Evolutionary conservation across 768 basidiomycete genomes (phyloP), one percentile per base, ranked within the genome.

Genomic region (Ramaria rubella): DNA sequence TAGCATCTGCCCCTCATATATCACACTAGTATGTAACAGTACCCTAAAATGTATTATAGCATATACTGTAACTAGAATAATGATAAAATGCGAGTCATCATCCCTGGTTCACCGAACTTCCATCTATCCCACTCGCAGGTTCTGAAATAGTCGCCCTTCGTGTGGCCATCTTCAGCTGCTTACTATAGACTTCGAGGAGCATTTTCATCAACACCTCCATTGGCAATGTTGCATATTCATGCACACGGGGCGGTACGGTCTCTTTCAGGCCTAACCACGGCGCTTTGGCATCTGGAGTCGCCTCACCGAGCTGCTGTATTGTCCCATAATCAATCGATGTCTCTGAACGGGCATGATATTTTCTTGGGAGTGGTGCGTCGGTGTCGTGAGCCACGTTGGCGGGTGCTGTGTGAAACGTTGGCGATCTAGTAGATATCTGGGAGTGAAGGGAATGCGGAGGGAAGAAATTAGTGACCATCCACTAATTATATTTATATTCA

Each of bases 241-340:
- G 81, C 34, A 93, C 86, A 63, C 90, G 91, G 61, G 88, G 87
- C 12, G 90, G 90, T n/a, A 92, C 65, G 0, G 87, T 84, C 60
- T 90, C 88, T 65, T 90, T 86, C 49, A 92, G 69, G 65, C 82
- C 90, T 72, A 92, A 89, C 0, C 89, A 87, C 1, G 87, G 82
- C 65, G 82, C 87, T 64, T 90, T 86, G 81, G 86, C 86, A 63
- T 90, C 87, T 1, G 90, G 88, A 0, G 88, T 90, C n/a, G 87
- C 89, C 67, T 92, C 87, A 30, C 90, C 91, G 12, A 93, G 73
- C 66, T 92, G 91, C 26, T 87, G 81, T 81, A 91, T 85, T 21
- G 84, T 87, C 53, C 91, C 70, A n/a, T 86, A 81, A 62, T 90
- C 86, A 57, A 90, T 90, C 17, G 55, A 53, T 78, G 77, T 49